Conservation (phyloP, 164 flowering plant species). For the Magnolia officinalis region DNA sequence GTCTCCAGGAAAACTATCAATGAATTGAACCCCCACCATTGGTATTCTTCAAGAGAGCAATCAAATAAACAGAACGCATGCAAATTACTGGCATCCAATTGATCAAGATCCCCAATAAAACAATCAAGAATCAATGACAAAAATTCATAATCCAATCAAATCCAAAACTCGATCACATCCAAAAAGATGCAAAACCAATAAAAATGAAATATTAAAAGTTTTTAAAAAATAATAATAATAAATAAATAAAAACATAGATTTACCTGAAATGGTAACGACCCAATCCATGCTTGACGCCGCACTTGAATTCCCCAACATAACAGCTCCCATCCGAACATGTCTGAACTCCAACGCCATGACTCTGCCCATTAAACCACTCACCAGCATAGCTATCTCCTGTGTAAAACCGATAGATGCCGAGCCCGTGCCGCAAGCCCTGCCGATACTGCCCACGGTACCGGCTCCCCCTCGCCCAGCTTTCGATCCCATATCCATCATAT, state of each 20-base stretch:
- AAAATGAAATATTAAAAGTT: neutral
- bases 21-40: neutral
- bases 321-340: constrained; percentile 86
- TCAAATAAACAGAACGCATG: neutral
- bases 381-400: constrained; percentile 88
- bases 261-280: constrained; percentile 95
- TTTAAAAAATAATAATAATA: neutral
- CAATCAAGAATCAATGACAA: neutral
- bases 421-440: constrained; percentile 74
- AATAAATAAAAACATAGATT: neutral
- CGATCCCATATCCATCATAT: constrained; percentile 86
- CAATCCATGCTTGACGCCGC: constrained; percentile 84
- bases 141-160: neutral
- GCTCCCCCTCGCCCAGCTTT: constrained; percentile 90
- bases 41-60: neutral
- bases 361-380: constrained; percentile 88
- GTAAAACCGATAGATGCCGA: constrained; percentile 73
- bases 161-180: neutral
- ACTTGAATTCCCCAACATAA: constrained; percentile 79
- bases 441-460: constrained; percentile 75
- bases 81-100: neutral
- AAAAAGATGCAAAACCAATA: neutral
- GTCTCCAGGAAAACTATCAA: neutral
- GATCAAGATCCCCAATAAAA: neutral
- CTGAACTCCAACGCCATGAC: constrained; percentile 83